Evolutionary conservation across 2,329 filamentous ascomycete genomes (phyloP), one percentile per base, ranked within the genome.

Genomic region (Sporothrix sp.): DNA sequence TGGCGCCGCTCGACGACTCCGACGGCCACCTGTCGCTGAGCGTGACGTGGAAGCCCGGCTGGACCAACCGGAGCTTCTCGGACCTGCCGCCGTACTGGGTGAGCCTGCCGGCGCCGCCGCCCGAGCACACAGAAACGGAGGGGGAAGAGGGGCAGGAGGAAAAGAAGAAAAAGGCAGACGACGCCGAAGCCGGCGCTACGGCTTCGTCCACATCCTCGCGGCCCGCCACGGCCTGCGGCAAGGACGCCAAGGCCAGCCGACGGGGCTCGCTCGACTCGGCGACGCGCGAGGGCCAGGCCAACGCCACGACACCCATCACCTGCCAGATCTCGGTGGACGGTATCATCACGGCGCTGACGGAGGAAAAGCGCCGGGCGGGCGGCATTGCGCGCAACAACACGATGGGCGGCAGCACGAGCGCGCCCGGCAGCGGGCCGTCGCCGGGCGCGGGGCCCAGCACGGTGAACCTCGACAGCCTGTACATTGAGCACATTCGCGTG

Each of bases 41-140:
- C 1, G 72, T 79, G 0, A 63, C 66, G n/a, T 83, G 79, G 79
- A 69, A 72, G 7, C 67, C 68, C 14, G 63, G 68, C 9, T 79
- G 77, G 75, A 77, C 72, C 2, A 71, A 68, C 7, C 68, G 78
- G 40, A 71, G 74, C 54, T 68, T 69, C 18, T 66, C 65, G 0
- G 72, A 75, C 30, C 59, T 82, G 5, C 78, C 79, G 2, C 79
- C 78, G 0, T 81, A 81, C 56, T 82, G 78, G 79, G 70, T 78
- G 21, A 63, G 67, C 7, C 60, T 79, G 16, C 69, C 69, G n/a
- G 66, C 70, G 0, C 60, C 62, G 3, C 57, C 55, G 3, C 46
- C 50, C 1, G 23, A 20, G 23, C 16, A 43, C 25, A 48, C 40
- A 20, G n/a, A 49, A 20, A 18, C 9, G 10, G 18, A n/a, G 30